These are phyloP conservation scores for Bryum argenteum DNA, from an alignment of 225 moss, liverwort and hornwort species.

Conservation along the genomic window DNA sequence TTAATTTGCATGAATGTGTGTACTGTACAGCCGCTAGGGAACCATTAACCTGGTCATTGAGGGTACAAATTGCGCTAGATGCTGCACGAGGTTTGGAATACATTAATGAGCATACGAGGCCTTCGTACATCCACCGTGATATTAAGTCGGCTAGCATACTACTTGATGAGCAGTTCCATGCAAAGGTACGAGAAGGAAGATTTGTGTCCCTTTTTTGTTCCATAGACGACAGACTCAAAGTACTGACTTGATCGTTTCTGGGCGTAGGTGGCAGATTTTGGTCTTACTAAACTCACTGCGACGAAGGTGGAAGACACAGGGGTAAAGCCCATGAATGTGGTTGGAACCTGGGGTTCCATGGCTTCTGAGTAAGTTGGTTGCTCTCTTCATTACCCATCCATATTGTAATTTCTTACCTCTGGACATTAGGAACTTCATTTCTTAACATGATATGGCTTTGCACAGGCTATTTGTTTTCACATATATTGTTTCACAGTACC, in stretches of 20 bases:
- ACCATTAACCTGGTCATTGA: constrained; percentile 59
- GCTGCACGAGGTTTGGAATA: constrained; percentile 90
- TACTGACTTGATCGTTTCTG: constrained; percentile 2
- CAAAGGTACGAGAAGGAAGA: constrained; percentile 55
- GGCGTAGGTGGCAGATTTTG: constrained; percentile 88
- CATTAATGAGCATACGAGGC: constrained; percentile 87
- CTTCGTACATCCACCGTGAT: constrained; percentile 86
- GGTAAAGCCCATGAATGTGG: constrained; percentile 62
- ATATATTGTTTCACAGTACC: neutral
- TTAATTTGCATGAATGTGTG: neutral
- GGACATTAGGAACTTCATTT: too few species aligned
- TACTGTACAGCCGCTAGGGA: constrained; percentile 35
- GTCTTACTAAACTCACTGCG: constrained; percentile 79
- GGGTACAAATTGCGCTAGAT: constrained; percentile 72
- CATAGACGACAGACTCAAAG: constrained; percentile 1
- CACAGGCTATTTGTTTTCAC: neutral
- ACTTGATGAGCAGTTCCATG: constrained; percentile 68
- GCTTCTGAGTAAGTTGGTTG: constrained; percentile 73
- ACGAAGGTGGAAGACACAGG: constrained; percentile 48
- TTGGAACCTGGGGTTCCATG: constrained; percentile 93
- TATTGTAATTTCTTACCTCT: too few species aligned
- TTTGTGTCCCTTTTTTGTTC: constrained; percentile 5
- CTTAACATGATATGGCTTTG: neutral
- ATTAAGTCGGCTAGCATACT: constrained; percentile 89
- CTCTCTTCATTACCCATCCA: constrained; percentile 5